These are phyloP conservation scores for Ophiocordyceps camponoti-saundersi DNA, from an alignment of 2,329 filamentous ascomycete genomes.

Conservation along the genomic window DNA sequence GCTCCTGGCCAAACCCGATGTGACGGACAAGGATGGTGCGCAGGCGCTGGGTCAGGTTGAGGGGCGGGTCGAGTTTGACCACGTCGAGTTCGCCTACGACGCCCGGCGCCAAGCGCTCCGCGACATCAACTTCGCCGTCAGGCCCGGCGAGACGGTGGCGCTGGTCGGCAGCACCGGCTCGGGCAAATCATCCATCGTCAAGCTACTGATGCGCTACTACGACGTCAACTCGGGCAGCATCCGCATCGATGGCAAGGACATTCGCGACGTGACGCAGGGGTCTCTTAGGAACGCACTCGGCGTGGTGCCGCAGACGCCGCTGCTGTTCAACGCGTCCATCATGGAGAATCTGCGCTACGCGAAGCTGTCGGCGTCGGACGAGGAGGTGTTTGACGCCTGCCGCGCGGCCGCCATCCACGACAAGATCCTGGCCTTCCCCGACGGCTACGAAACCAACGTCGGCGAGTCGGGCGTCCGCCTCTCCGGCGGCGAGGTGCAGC, in stretches of 20 bases:
- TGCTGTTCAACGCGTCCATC: conserved; percentile 47
- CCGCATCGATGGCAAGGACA: conserved; percentile 39
- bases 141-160: conserved; percentile 37
- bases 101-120: conserved; percentile 30
- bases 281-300: conserved; percentile 42
- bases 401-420: conserved; percentile 46
- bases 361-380: conserved; percentile 40
- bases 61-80: conserved; percentile 34
- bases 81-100: conserved; percentile 40
- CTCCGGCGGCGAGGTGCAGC: conserved; percentile 32
- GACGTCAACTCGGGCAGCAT: conserved; percentile 37
- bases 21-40: conserved; percentile 30
- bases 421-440: conserved; percentile 40
- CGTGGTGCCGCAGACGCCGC: conserved; percentile 47
- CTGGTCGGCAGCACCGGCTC: conserved; percentile 45
- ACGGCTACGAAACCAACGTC: conserved; percentile 29
- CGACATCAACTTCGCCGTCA: conserved; percentile 28
- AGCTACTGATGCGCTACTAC: conserved; percentile 43
- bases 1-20: conserved; percentile 37
- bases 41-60: conserved; percentile 22
- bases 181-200: conserved; percentile 45
- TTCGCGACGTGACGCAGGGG: conserved; percentile 38
- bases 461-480: conserved; percentile 31
- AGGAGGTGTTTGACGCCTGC: conserved; percentile 43
- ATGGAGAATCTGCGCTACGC: conserved; percentile 50